A percentile compares a stretch with the other conserved stretches of the same genome.
phyloP scores from a whole-genome alignment of 352 stramenopile genomes.

The Phytopythium oedochilum region DNA sequence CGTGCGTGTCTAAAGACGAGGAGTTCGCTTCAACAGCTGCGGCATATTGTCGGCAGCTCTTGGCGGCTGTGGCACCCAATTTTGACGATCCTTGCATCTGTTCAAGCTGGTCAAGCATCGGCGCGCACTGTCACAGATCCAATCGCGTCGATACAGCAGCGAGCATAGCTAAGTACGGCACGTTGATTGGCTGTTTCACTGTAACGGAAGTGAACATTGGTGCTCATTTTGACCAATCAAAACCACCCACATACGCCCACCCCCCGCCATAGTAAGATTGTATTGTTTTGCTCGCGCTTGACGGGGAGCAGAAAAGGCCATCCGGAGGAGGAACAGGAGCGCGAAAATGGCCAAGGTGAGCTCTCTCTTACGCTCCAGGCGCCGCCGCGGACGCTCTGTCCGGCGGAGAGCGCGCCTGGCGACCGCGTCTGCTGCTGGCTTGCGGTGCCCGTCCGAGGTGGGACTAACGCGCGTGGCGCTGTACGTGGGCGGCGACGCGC shows the following conservation, averaged over 20 bases:
- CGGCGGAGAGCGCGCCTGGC: background rate
- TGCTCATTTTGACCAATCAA: slow-evolving; percentile 55
- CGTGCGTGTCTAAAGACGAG: background rate
- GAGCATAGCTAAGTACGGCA: no score
- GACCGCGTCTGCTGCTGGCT: background rate
- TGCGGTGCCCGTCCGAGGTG: background rate
- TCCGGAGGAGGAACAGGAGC: background rate
- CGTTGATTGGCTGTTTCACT: no score
- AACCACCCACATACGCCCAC: slow-evolving; percentile 40
- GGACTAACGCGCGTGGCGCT: background rate
- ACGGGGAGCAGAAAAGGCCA: background rate
- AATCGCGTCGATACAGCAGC: no score
- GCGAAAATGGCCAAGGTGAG: slow-evolving; percentile 61
- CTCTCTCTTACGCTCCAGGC: background rate
- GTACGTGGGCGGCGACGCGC: background rate
- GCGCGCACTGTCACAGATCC: no score
- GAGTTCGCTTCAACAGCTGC: no score
- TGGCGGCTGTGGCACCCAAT: no score
- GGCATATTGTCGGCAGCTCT: no score
- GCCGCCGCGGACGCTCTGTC: slow-evolving; percentile 2
- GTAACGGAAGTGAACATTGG: background rate
- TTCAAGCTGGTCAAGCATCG: no score
- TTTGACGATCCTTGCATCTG: background rate
- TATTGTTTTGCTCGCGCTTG: background rate
- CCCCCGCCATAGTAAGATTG: slow-evolving; percentile 2